phyloP scores from a whole-genome alignment of 768 basidiomycete species.

The Lanmaoa pseudosensibilis region DNA sequence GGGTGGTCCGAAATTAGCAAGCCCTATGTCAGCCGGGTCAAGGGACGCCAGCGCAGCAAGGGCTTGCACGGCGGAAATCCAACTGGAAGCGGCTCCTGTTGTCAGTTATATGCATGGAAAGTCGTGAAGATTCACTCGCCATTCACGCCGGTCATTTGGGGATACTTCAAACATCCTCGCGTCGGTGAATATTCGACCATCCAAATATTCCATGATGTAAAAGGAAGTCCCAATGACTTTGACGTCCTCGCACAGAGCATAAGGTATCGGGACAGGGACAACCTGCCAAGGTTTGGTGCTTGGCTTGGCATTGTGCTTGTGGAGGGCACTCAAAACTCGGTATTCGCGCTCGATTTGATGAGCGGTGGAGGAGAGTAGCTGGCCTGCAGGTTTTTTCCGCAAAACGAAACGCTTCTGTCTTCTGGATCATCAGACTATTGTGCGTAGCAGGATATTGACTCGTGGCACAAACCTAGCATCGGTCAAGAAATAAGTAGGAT shows the following conservation, averaged over 20 bases:
- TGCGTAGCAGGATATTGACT: neutral
- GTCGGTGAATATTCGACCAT: slow-evolving; percentile 93
- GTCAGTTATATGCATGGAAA: neutral
- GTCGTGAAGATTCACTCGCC: slow-evolving; percentile 45
- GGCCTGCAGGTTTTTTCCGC: slow-evolving; percentile 89
- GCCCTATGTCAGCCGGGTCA: slow-evolving; percentile 62
- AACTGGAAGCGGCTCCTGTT: slow-evolving; percentile 43
- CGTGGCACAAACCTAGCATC: slow-evolving; percentile 58
- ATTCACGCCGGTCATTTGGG: slow-evolving; percentile 62
- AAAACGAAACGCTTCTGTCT: slow-evolving; percentile 73
- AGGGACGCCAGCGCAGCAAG: slow-evolving; percentile 70
- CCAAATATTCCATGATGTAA: slow-evolving; percentile 95
- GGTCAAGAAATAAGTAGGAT: slow-evolving; percentile 93
- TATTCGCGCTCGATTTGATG: slow-evolving; percentile 97
- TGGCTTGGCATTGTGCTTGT: slow-evolving; percentile 63
- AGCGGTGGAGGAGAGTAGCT: slow-evolving; percentile 85
- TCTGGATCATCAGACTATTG: neutral
- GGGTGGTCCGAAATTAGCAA: slow-evolving; percentile 68
- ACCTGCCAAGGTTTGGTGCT: slow-evolving; percentile 48
- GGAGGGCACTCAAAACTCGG: slow-evolving; percentile 72
- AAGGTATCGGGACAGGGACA: slow-evolving; percentile 86
- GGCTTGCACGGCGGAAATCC: slow-evolving; percentile 72
- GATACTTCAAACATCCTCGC: slow-evolving; percentile 69
- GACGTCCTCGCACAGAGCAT: slow-evolving; percentile 77
- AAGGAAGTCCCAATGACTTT: slow-evolving; percentile 84